Conservation (phyloP, 164 flowering plant genomes). For the Liriodendron chinense region DNA sequence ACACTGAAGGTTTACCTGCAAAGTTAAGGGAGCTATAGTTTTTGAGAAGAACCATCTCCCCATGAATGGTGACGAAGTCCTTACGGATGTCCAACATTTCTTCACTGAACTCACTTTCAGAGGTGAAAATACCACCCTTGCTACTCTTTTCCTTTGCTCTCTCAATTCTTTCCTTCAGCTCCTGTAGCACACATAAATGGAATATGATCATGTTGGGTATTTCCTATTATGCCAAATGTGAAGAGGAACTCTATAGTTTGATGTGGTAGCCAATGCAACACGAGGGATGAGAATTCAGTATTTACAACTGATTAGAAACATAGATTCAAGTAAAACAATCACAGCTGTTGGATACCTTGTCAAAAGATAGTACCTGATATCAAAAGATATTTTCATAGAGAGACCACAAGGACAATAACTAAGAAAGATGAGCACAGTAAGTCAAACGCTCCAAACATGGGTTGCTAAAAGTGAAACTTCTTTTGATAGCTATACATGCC, state of each 20-base stretch:
- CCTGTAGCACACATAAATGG: constrained; percentile 33
- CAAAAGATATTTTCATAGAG: neutral
- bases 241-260: neutral
- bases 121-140: constrained; percentile 36
- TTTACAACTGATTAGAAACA: neutral
- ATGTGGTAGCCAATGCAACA: too few species aligned
- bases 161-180: constrained; percentile 73
- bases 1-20: constrained; percentile 47
- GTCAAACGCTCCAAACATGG: neutral
- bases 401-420: neutral
- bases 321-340: neutral
- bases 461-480: neutral
- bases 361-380: neutral
- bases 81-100: constrained; percentile 76
- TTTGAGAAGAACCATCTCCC: constrained; percentile 87
- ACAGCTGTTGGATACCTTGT: neutral
- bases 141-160: constrained; percentile 49
- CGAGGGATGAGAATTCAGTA: too few species aligned
- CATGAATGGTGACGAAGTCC: constrained; percentile 79
- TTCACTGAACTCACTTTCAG: constrained; percentile 65
- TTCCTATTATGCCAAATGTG: neutral
- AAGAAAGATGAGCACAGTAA: neutral
- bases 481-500: too few species aligned
- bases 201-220: neutral
- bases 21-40: constrained; percentile 86